Base-by-base conservation (phyloP, 768 basidiomycete species). In the Asterophora lycoperdoides region DNA sequence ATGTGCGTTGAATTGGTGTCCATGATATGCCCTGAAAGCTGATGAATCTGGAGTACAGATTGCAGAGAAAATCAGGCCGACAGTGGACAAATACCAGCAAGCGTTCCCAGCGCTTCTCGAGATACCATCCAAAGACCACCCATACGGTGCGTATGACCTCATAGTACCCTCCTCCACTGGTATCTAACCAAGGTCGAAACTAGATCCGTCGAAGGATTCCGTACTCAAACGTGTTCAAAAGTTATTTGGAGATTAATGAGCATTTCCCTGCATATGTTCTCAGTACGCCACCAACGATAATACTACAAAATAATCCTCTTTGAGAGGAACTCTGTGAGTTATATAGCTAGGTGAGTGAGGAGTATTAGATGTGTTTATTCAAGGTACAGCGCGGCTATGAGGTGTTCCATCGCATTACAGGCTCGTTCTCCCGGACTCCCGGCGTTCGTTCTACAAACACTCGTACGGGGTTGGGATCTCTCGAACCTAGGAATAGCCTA, bases 111-210 rank as follows among this genome's bases (percentile, higher is more conserved):
- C 96, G 0, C 71, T 99, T 34, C 81, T 99, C 13, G 96, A 99
- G 69, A 98, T 99, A 53, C 96, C 96, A 19, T 93, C 92, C 47
- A 98, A 98, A 67, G 95, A 98, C 62, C 93, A 96, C 68, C 95
- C 95, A 30, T 98, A 98, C 60, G 94, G 95, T 95, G 46, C 50
- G 80, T 69, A 41, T 23, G 30, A 30, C 28, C 29, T 41, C 34
- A 29, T 10, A 32, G 23, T 23, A 23, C 23, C n/a, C 41, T 35
- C 5, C 32, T n/a, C 35, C 19, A 20, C 1, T 14, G 20, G 4
- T 29, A 8, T 38, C 17, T 9, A 40, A 32, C 33, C 18, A 28
- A 46, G 9, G 20, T 49, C 32, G 6, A n/a, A n/a, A 45, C 41
- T 54, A 95, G 95, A 98, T 68, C 95, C 95, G 13, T 82, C 84